Evolutionary conservation across 2,329 filamentous ascomycete species (phyloP), one percentile per base, ranked within the genome.

Genomic region (Colletotrichum destructivum): DNA sequence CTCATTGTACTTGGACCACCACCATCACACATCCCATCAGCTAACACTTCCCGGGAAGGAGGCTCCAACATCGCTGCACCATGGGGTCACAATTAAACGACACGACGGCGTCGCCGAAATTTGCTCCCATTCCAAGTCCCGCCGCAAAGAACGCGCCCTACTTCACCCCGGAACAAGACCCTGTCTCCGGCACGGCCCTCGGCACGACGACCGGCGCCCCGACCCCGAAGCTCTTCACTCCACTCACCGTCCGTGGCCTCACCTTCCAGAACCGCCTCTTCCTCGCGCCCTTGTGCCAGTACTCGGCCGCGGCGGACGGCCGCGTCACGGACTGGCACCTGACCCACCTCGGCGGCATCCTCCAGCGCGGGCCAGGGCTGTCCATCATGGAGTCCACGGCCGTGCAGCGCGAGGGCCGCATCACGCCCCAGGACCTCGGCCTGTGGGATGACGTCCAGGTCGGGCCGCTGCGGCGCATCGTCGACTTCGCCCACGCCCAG

Each of bases 291-390:
- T 81, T 88, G 77, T 87, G 85, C 72, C 84, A 86, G 74, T 86
- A 86, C 74, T 83, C 80, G 6, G 80, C 84, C 2, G 75, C 82
- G 40, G 80, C 82, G 38, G 80, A 85, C 49, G 83, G 93, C 12
- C 91, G 93, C 78, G 87, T 89, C 74, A 93, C 90, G 0, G 82
- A 88, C 71, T 95, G 92, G 92, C 93, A 95, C 78, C 80, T 92
- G 46, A 89, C 92, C 2, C 93, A 95, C 75, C 84, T 94, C 40
- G 93, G 93, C 21, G 91, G 92, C 23, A 94, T 95, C 74, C 84
- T 91, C 35, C 87, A 90, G 75, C 90, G 92, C 3, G 93, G 93
- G 12, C 67, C 92, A 0, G 92, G 91, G 0, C 79, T 94, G 4
- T 78, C 88, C 9, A 85, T 92, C 54, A 83, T 93, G 26, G 92